A percentile compares a stretch with the other conserved stretches of the same genome.
Evolutionary conservation across 148 eudicot species (phyloP).

Genomic region (Amaranthus palmeri): DNA sequence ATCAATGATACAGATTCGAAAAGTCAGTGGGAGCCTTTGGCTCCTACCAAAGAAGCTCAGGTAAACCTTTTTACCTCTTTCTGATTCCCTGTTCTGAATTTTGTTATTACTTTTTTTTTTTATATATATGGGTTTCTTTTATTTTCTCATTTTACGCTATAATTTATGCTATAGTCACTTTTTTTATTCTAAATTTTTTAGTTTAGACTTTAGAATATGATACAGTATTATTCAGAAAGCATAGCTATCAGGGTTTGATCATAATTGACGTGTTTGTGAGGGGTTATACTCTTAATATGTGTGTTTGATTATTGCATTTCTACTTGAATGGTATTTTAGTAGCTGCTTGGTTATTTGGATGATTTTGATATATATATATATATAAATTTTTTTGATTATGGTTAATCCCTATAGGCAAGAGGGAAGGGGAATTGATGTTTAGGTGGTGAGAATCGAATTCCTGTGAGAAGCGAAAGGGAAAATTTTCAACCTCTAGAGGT

Average conservation of each 20-base stretch:
- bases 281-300: background rate
- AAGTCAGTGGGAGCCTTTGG: slow-evolving; percentile 81
- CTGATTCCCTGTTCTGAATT: background rate
- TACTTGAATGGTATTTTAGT: background rate
- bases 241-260: background rate
- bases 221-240: too few relatives aligned
- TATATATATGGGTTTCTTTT: background rate
- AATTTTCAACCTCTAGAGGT: too few relatives aligned
- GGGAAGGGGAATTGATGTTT: too few relatives aligned
- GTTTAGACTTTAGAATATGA: background rate
- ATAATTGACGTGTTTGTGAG: background rate
- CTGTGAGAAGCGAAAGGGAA: too few relatives aligned
- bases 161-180: background rate
- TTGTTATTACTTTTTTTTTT: background rate
- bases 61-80: slow-evolving; percentile 16
- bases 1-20: slow-evolving; percentile 77
- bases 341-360: too few relatives aligned
- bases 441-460: too few relatives aligned
- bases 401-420: too few relatives aligned
- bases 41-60: slow-evolving; percentile 99
- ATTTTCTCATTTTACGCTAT: background rate
- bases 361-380: too few relatives aligned
- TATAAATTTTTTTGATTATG: too few relatives aligned
- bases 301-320: background rate
- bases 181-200: background rate